Conservation (phyloP, 495 filamentous ascomycete genomes). For the Xylaria intraflava region DNA sequence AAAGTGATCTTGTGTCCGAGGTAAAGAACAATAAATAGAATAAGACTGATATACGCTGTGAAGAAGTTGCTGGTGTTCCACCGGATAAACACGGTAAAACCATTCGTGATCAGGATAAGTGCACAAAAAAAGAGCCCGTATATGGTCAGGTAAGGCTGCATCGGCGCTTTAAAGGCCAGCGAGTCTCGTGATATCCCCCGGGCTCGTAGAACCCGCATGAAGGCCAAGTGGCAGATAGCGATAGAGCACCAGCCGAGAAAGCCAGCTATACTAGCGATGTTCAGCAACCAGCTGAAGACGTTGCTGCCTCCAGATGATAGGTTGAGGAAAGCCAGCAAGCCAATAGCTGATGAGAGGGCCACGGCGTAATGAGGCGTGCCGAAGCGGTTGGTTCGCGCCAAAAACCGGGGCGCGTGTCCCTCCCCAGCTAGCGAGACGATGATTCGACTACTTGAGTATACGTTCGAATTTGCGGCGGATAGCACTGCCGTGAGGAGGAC, state of each 20-base stretch:
- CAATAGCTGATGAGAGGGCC: constrained; percentile 34
- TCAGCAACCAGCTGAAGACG: constrained; percentile 54
- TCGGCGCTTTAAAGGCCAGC: constrained; percentile 52
- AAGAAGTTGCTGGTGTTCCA: constrained; percentile 57
- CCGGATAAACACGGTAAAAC: constrained; percentile 60
- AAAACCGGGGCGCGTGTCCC: constrained; percentile 50
- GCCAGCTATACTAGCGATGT: constrained; percentile 59
- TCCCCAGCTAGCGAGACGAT: constrained; percentile 57
- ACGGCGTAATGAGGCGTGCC: constrained; percentile 42
- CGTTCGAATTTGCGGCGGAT: constrained; percentile 50
- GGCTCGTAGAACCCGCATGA: constrained; percentile 52
- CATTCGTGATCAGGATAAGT: constrained; percentile 61
- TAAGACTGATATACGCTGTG: constrained; percentile 55
- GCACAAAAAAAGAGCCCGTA: constrained; percentile 58
- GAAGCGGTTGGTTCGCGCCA: constrained; percentile 29
- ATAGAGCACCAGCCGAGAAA: constrained; percentile 62
- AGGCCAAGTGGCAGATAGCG: constrained; percentile 53
- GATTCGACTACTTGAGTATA: constrained; percentile 58
- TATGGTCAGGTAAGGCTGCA: constrained; percentile 54
- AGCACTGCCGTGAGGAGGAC: constrained; percentile 59
- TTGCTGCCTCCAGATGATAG: constrained; percentile 37
- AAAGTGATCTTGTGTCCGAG: constrained; percentile 49
- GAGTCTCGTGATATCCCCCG: constrained; percentile 47
- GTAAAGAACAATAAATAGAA: constrained; percentile 54
- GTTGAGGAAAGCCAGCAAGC: constrained; percentile 52